These are phyloP conservation scores for Cordyceps farinosa DNA, from an alignment of 2,329 filamentous ascomycete species.

Conservation along the genomic window DNA sequence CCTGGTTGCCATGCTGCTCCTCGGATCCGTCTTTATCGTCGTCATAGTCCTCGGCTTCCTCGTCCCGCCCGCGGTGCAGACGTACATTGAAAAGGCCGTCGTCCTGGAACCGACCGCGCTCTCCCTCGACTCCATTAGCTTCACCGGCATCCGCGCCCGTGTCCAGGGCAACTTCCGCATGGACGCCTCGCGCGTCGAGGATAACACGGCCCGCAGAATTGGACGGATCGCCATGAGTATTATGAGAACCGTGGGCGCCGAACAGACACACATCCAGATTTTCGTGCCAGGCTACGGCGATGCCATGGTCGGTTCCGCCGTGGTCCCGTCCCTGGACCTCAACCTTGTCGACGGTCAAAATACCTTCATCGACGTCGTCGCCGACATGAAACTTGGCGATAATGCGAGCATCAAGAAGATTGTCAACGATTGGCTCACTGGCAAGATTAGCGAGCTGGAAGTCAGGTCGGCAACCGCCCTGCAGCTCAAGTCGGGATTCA, in stretches of 20 bases:
- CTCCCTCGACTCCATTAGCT: conserved; percentile 80
- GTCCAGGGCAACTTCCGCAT: conserved; percentile 79
- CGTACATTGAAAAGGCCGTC: conserved; percentile 80
- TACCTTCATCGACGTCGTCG: conserved; percentile 75
- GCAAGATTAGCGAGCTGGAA: conserved; percentile 66
- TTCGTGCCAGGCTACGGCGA: conserved; percentile 81
- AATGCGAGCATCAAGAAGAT: conserved; percentile 73
- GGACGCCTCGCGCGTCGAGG: conserved; percentile 71
- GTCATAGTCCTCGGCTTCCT: conserved; percentile 80
- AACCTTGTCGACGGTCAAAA: conserved; percentile 73
- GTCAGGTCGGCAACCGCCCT: conserved; percentile 72
- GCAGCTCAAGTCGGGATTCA: conserved; percentile 71
- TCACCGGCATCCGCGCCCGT: conserved; percentile 71
- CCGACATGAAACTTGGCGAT: conserved; percentile 72
- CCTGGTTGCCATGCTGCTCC: conserved; percentile 64
- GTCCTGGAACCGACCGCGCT: conserved; percentile 80
- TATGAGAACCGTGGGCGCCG: conserved; percentile 70
- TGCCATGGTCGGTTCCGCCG: conserved; percentile 71
- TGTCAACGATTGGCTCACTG: conserved; percentile 84
- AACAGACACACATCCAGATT: conserved; percentile 68
- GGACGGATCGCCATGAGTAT: conserved; percentile 79
- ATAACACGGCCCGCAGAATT: conserved; percentile 67
- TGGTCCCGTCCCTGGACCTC: conserved; percentile 70
- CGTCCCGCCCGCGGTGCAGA: conserved; percentile 72
- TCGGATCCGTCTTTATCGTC: conserved; percentile 59